Evolutionary conservation across 768 basidiomycete genomes (phyloP).

Genomic region (Roridomyces roridus): DNA sequence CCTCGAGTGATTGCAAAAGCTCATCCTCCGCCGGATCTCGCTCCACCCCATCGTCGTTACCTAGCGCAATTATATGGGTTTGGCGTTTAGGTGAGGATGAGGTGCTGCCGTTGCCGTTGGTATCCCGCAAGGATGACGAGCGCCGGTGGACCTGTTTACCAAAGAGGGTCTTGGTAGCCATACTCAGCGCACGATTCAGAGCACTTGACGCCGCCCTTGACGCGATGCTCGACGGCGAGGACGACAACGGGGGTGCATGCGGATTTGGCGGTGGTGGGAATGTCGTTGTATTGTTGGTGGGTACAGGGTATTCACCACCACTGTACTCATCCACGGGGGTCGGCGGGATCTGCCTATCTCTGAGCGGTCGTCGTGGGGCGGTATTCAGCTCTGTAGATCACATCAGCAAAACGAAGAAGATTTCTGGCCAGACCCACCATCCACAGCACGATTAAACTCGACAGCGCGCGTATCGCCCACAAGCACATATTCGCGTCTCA

Average conservation of each 20-base stretch:
- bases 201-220: slow-evolving; percentile 75
- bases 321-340: slow-evolving; percentile 53
- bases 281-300: slow-evolving; percentile 50
- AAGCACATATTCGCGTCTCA: slow-evolving; percentile 90
- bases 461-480: slow-evolving; percentile 90
- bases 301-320: slow-evolving; percentile 40
- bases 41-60: slow-evolving; percentile 48
- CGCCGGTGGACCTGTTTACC: slow-evolving; percentile 52
- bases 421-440: slow-evolving; percentile 61
- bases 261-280: slow-evolving; percentile 74
- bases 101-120: slow-evolving; percentile 42
- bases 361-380: slow-evolving; percentile 62
- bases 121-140: slow-evolving; percentile 38
- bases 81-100: slow-evolving; percentile 66
- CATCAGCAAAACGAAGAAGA: not conserved
- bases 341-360: slow-evolving; percentile 58
- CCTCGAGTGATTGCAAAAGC: slow-evolving; percentile 81
- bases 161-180: slow-evolving; percentile 85
- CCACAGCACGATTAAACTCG: slow-evolving; percentile 90
- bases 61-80: slow-evolving; percentile 57
- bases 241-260: slow-evolving; percentile 61
- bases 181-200: slow-evolving; percentile 76
- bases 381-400: slow-evolving; percentile 61
- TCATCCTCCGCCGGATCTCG: slow-evolving; percentile 82
- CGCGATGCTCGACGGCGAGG: slow-evolving; percentile 65